Base-by-base conservation (phyloP, 2,329 filamentous ascomycete species). In the Penicillium hesseltinei region DNA sequence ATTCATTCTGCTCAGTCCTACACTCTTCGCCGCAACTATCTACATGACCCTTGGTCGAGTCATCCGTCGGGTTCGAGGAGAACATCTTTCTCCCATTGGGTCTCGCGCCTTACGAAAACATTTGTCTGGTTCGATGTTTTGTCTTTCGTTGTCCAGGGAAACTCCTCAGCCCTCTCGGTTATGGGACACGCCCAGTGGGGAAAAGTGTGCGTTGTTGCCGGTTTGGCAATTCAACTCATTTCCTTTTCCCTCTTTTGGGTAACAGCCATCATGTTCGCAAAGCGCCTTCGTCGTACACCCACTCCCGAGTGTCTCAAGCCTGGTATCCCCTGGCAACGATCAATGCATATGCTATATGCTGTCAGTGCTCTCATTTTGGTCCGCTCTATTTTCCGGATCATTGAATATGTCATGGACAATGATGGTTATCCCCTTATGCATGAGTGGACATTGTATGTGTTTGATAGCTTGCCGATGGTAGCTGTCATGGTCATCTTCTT, bases 31-130 rank as follows among this genome's bases (percentile, higher is more conserved):
- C 19, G 80, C 80, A 15, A 75, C 76, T 0, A 77, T 81, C 59
- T 82, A 82, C 63, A 82, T 81, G 69, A 71, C 74, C 17, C 75
- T 82, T 38, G 77, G 75, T 33, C 76, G 80, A 9, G 72, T 82
- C 38, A 76, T 81, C 15, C 69, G 72, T 23, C 63, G 74, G 39
- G 68, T 77, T 6, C 66, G 77, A 8, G 76, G 68, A 33, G 79
- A 80, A 55, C 68, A 74, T 9, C 70, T 71, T 9, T 71, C 79
- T 4, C 70, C 80, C 64, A 77, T 81, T 56, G 73, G 2, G 69
- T 75, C 2, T 69, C 67, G 2, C 78, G 76, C 69, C 69, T 82
- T 19, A 82, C 80, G 0, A 77, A 77, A 40, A 75, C 77, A 5
- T 82, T 81, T 58, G 80, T 82, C 47, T 62, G 66, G 23, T 78